Conservation (phyloP, 495 filamentous ascomycete genomes). For the Sphaerosporella brunnea region DNA sequence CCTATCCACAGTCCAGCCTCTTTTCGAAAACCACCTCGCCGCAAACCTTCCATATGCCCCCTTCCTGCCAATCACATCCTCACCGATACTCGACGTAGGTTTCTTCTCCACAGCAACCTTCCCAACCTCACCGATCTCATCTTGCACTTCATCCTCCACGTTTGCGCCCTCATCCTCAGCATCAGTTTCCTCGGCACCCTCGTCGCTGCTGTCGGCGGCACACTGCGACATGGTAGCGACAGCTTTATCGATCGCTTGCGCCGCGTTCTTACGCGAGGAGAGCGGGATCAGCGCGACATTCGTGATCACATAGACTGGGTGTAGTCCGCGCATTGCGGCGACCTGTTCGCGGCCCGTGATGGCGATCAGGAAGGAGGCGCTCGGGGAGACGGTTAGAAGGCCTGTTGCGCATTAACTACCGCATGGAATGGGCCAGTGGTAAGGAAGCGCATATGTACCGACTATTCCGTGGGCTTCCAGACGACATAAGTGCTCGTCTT, state of each 20-base stretch:
- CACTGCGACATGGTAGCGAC: constrained; percentile 31
- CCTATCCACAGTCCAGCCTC: constrained; percentile 50
- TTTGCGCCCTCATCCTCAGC: constrained; percentile 21
- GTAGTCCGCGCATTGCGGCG: constrained; percentile 54
- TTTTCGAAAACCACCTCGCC: constrained; percentile 70
- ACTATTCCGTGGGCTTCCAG: constrained; percentile 74
- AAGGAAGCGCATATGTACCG: constrained; percentile 37
- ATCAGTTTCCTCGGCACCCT: constrained; percentile 28
- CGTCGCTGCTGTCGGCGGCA: constrained; percentile 7
- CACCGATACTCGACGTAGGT: constrained; percentile 40
- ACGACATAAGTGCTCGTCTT: background rate
- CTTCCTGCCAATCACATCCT: constrained; percentile 65
- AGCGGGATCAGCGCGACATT: constrained; percentile 79
- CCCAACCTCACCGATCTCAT: constrained; percentile 23
- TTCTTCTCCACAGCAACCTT: constrained; percentile 14
- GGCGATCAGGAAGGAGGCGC: constrained; percentile 59
- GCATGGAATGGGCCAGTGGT: background rate
- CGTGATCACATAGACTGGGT: constrained; percentile 66
- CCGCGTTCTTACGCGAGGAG: constrained; percentile 54
- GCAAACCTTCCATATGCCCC: constrained; percentile 77
- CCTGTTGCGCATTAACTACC: constrained; percentile 32
- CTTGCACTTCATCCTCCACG: constrained; percentile 28
- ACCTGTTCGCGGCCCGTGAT: constrained; percentile 75
- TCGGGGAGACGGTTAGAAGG: constrained; percentile 51
- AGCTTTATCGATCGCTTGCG: constrained; percentile 47